A percentile compares a stretch with the other conserved stretches of the same genome.
Conservation (phyloP, 2,329 filamentous ascomycete species). For the Fusarium luffae region DNA sequence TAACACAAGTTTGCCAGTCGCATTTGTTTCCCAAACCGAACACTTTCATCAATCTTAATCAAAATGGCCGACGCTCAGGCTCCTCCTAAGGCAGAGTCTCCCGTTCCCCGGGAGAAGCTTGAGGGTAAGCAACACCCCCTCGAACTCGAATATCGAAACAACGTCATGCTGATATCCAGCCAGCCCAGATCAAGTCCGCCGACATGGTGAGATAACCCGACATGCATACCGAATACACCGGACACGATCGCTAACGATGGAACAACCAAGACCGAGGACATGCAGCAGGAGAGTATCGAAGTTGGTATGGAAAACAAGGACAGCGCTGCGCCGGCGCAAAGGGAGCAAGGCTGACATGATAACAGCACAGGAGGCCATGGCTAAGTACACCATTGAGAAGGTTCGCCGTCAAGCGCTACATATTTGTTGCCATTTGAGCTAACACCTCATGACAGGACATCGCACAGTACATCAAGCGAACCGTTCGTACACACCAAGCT, state of each 20-base stretch:
- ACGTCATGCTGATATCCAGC: constrained; percentile 31
- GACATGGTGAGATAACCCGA: constrained; percentile 81
- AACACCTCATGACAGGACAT: constrained; percentile 75
- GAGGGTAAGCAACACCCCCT: constrained; percentile 66
- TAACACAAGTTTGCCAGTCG: constrained; percentile 20
- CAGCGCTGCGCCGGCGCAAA: constrained; percentile 4
- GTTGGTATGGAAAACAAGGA: constrained; percentile 73
- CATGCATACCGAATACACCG: constrained; percentile 15
- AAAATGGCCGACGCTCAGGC: constrained; percentile 54
- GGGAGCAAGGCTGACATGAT: constrained; percentile 43
- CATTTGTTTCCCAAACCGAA: constrained; percentile 27
- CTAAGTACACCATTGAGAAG: constrained; percentile 72
- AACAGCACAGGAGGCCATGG: constrained; percentile 71
- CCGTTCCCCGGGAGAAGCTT: constrained; percentile 76
- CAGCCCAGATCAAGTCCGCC: constrained; percentile 96
- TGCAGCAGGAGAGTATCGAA: constrained; percentile 96
- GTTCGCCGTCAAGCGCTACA: constrained; percentile 48
- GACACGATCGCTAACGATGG: constrained; percentile 47
- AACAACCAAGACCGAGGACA: constrained; percentile 82
- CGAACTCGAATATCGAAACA: neutral
- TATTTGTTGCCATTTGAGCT: constrained; percentile 10
- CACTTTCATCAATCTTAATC: constrained; percentile 11
- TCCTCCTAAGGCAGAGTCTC: constrained; percentile 52
- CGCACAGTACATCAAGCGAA: constrained; percentile 94
- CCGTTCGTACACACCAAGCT: constrained; percentile 61